A percentile compares a stretch with the other conserved stretches of the same genome.
Conservation (phyloP, 495 filamentous ascomycete species). For the Penicillium cosmopolitanum region DNA sequence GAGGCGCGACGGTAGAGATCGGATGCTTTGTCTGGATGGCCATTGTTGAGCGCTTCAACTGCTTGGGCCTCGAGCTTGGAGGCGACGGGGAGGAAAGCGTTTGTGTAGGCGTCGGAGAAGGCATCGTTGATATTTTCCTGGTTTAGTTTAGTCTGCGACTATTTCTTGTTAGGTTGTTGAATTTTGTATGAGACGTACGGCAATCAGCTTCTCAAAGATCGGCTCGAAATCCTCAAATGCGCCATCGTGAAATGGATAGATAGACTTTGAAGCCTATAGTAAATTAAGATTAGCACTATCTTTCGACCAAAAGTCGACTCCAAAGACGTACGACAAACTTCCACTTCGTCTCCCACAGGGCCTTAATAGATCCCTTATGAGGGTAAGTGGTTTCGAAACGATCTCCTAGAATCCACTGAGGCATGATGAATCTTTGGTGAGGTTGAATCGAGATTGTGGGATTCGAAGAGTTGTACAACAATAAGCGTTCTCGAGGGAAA, state of each 20-base stretch:
- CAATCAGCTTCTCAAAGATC: slow-evolving; percentile 67
- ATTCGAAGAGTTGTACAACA: neutral
- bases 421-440: slow-evolving; percentile 22
- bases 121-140: slow-evolving; percentile 65
- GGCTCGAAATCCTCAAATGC: slow-evolving; percentile 70
- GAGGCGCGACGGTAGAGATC: slow-evolving; percentile 71
- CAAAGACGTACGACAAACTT: slow-evolving; percentile 61
- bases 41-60: slow-evolving; percentile 45
- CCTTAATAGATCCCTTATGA: slow-evolving; percentile 73
- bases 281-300: slow-evolving; percentile 13
- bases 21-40: slow-evolving; percentile 53
- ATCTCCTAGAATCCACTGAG: slow-evolving; percentile 43
- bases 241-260: slow-evolving; percentile 83
- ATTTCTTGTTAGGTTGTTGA: neutral
- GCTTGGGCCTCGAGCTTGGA: slow-evolving; percentile 54
- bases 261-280: slow-evolving; percentile 59
- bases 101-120: slow-evolving; percentile 64
- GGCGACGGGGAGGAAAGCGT: slow-evolving; percentile 62
- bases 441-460: neutral
- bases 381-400: slow-evolving; percentile 43
- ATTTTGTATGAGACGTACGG: slow-evolving; percentile 38
- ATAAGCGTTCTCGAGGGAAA: neutral
- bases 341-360: slow-evolving; percentile 84
- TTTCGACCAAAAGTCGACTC: neutral
- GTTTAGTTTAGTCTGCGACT: slow-evolving; percentile 1